Conservation (phyloP, 768 basidiomycete genomes). For the Tricholoma furcatifolium region DNA sequence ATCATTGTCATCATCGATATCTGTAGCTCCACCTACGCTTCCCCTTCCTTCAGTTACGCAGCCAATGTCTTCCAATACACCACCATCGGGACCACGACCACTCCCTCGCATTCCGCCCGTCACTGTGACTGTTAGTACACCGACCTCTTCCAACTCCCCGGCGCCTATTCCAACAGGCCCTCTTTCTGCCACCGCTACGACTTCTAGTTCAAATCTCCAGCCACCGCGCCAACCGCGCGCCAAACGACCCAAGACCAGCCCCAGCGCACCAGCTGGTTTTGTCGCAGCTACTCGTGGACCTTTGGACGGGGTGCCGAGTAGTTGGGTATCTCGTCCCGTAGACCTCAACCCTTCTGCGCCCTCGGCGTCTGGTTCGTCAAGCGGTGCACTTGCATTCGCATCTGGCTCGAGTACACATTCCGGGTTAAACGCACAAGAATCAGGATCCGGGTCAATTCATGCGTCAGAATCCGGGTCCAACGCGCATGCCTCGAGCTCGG, state of each 20-base stretch:
- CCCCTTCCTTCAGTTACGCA: constrained; percentile 3
- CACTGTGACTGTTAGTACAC: neutral
- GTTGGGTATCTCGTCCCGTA: constrained; percentile 24
- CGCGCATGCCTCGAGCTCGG: neutral
- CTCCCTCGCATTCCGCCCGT: constrained; percentile 23
- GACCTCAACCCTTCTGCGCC: constrained; percentile 21
- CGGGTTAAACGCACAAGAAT: neutral
- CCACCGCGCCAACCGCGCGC: constrained; percentile 12
- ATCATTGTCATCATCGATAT: constrained; percentile 4
- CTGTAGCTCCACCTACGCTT: constrained; percentile 6
- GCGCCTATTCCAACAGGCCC: constrained; percentile 5
- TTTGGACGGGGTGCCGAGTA: constrained; percentile 18
- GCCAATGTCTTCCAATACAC: neutral
- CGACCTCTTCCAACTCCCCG: neutral
- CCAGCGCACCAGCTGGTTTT: constrained; percentile 10
- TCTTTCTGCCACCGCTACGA: neutral
- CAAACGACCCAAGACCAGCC: constrained; percentile 26
- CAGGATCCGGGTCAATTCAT: neutral
- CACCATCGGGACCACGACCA: constrained; percentile 13
- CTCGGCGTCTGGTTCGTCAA: neutral
- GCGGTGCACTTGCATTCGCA: neutral
- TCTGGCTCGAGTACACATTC: neutral
- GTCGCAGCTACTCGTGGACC: constrained; percentile 7
- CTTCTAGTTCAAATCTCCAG: constrained; percentile 1
- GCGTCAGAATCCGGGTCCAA: too few species aligned